Percentiles rank a stretch among this genome's conserved stretches.
Evolutionary conservation across 2,329 filamentous ascomycete species (phyloP).

Genomic region (Aspergillus flavus): DNA sequence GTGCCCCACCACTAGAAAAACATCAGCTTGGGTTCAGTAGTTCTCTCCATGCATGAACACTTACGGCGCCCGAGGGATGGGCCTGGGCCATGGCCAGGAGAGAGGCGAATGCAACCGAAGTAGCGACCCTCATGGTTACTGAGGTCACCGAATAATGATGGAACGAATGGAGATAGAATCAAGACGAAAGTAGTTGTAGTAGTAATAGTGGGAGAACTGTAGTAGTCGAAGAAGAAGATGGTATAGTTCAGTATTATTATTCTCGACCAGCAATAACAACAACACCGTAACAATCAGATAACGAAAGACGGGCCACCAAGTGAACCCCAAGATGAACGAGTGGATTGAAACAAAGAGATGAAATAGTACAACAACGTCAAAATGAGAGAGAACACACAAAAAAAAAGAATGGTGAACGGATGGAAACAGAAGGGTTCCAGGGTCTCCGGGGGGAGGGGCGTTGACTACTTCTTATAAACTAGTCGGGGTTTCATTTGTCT

Average conservation of each 20-base stretch:
- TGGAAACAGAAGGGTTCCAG: background rate
- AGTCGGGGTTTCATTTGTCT: background rate
- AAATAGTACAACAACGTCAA: conserved; percentile 22
- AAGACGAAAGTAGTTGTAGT: conserved; percentile 3
- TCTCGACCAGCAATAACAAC: conserved; percentile 21
- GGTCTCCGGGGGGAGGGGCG: background rate
- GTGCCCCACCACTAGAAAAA: conserved; percentile 50
- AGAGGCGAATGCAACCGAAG: conserved; percentile 32
- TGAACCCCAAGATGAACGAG: conserved; percentile 42
- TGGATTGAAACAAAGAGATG: conserved; percentile 29
- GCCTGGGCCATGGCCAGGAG: conserved; percentile 51
- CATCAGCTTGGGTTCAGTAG: conserved; percentile 5
- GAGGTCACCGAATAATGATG: background rate
- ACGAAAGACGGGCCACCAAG: conserved; percentile 17
- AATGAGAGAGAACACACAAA: conserved; percentile 25
- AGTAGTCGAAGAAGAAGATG: conserved; percentile 22
- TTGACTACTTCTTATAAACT: background rate
- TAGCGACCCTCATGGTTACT: conserved; percentile 30
- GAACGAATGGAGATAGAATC: conserved; percentile 24
- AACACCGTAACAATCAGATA: conserved; percentile 6
- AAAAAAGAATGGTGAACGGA: conserved; percentile 15
- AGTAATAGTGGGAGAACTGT: conserved; percentile 31
- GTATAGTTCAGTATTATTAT: conserved; percentile 21
- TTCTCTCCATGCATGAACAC: conserved; percentile 27
- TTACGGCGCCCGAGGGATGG: conserved; percentile 42